Evolutionary conservation across 352 stramenopile genomes (phyloP), one percentile per base, ranked within the genome.

Genomic region (Globisporangium okanoganense): DNA sequence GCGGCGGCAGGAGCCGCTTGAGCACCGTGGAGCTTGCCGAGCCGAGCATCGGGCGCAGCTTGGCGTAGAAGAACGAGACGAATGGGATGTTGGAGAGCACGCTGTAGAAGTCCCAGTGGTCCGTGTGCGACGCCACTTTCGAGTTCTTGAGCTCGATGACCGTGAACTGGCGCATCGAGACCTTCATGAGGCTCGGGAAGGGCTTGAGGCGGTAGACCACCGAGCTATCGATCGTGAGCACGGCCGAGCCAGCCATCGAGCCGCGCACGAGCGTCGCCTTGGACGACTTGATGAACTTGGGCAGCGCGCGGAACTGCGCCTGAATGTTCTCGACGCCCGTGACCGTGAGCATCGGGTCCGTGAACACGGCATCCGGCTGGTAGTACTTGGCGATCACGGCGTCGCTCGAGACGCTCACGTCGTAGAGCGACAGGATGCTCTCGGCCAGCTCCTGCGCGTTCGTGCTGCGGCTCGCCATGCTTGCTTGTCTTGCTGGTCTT

Each of bases 21-120:
- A 94, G 85, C 38, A 94, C 72, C 6, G 76, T 69, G 38, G 84
- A 91, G 54, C 75, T 89, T 43, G 78, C 70, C 22, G 73, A 65
- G 36, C 84, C 84, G 60, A 92, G 87, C 70, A 88, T 81, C 27
- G 80, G 77, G 29, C 84, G 84, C 63, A 90, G 86, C 60, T 92
- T 81, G 54, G 70, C 69, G 76, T 94, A 94, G 57, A 92, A 81
- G 67, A 88, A 94, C 51, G 81, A 69, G 5, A 91, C 68, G 41
- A 94, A 76, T 41, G 85, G 85, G 20, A 94, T 69, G 67, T 91
- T 92, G 29, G 79, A 66, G 40, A 94, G 62, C 61, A 94, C 85
- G 59, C 82, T 90, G 64, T 87, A 89, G 31, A 94, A 87, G 63
- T 92, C 83, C 58, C 72, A 94, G 67, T 94, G 85, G 66, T 94